Evolutionary conservation across 2,329 filamentous ascomycete genomes (phyloP).

Genomic region (Teratosphaeria zuluensis): DNA sequence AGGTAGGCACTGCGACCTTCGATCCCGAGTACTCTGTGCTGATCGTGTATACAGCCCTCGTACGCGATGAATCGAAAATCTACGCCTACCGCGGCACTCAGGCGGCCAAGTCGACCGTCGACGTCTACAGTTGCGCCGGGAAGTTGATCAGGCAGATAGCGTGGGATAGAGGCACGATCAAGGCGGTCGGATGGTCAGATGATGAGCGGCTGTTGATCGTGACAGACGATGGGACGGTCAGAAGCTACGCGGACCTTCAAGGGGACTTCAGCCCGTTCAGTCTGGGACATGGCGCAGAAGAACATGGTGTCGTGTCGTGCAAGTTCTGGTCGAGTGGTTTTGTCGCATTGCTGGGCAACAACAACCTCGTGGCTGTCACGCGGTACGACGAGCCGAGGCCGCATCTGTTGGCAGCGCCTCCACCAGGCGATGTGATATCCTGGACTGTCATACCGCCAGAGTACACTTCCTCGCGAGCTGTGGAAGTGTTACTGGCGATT

Average conservation of each 20-base stretch:
- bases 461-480: conserved; percentile 80
- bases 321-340: conserved; percentile 89
- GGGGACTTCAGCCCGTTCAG: conserved; percentile 93
- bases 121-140: conserved; percentile 88
- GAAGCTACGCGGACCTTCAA: conserved; percentile 85
- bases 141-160: conserved; percentile 56
- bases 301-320: conserved; percentile 78
- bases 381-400: conserved; percentile 86
- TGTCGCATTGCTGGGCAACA: conserved; percentile 82
- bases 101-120: conserved; percentile 71
- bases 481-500: conserved; percentile 84
- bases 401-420: conserved; percentile 65
- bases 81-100: conserved; percentile 63
- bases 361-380: conserved; percentile 74
- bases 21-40: conserved; percentile 5
- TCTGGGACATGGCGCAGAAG: conserved; percentile 77
- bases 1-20: conserved; percentile 45
- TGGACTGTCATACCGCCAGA: conserved; percentile 85
- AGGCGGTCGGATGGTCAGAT: conserved; percentile 89
- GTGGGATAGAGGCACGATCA: conserved; percentile 83
- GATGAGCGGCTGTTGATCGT: conserved; percentile 86
- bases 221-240: conserved; percentile 78
- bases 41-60: background rate
- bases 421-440: conserved; percentile 69
- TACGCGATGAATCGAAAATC: conserved; percentile 45